Evolutionary conservation across 2,329 filamentous ascomycete genomes (phyloP), one percentile per base, ranked within the genome.

Genomic region (Colletotrichum lindemuthianum): DNA sequence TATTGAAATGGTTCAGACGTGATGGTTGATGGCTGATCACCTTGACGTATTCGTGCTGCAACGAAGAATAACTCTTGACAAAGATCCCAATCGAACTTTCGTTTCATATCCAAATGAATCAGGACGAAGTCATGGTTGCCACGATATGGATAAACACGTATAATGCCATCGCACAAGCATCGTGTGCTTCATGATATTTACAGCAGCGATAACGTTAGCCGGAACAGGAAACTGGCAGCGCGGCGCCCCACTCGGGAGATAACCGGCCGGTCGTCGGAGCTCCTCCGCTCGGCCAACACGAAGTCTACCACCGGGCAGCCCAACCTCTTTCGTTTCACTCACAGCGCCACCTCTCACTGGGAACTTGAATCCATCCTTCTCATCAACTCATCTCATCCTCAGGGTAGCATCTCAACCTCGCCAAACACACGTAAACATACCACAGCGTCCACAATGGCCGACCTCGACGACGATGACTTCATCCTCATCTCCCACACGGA

Each of bases 191-290:
- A 13, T 13, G 15, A 11, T 11, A 10, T 45, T 45, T 61, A 61
- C 39, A 10, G 33, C 61, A 41, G 58, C 51, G 51, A 36, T 2
- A 1, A 8, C 51, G 34, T 51, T 61, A 52, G n/a, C 61, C 58
- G 5, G 3, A 57, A 48, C 5, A 12, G 61, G 61, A 41, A 57
- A 12, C 32, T 39, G 12, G 13, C 13, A 65, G 41, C 61, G 51
- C 54, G 44, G 6, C 12, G 12, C 52, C 52, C 16, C 50, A 15
- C 50, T 40, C 60, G 61, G 58, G 24, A 52, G 61, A 65, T 61
- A 56, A 56, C 61, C 56, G 57, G 61, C 61, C 61, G 61, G 50
- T 60, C 51, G 58, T 65, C 61, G 61, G 61, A 61, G 58, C 33
- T 36, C 48, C 58, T 49, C 61, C 61, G 61, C 51, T 61, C 57